These are phyloP conservation scores for Lentinula sp. DNA, from an alignment of 768 basidiomycete species.

Conservation along the genomic window DNA sequence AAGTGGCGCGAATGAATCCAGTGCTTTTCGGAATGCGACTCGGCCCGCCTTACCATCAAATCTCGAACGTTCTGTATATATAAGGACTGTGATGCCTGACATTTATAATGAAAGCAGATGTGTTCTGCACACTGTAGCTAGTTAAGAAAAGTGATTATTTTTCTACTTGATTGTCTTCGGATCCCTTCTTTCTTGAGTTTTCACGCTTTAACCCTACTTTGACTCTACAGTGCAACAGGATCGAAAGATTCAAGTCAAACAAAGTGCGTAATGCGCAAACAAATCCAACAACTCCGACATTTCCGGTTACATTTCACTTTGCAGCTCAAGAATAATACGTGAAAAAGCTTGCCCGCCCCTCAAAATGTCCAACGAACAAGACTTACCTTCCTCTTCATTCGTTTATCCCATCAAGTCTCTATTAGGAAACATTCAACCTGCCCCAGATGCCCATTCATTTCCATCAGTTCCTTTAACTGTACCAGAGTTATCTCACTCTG, in stretches of 20 bases:
- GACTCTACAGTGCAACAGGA: too few species aligned
- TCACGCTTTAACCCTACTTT: too few species aligned
- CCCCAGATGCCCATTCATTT: background rate
- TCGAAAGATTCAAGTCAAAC: background rate
- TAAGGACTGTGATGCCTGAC: too few species aligned
- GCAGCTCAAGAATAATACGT: background rate
- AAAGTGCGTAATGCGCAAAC: background rate
- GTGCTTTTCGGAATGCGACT: too few species aligned
- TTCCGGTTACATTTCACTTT: background rate
- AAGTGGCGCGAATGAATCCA: too few species aligned
- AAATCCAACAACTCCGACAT: background rate
- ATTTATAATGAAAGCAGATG: too few species aligned
- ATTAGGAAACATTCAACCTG: constrained; percentile 30
- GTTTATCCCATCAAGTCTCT: constrained; percentile 37
- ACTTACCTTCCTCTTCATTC: constrained; percentile 17
- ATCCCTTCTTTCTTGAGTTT: too few species aligned
- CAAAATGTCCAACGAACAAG: background rate
- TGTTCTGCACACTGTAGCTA: too few species aligned
- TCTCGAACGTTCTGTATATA: too few species aligned
- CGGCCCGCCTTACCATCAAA: too few species aligned
- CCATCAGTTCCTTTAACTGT: background rate
- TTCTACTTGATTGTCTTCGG: too few species aligned
- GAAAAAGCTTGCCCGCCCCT: background rate
- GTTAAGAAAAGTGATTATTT: too few species aligned
- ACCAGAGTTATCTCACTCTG: background rate